Evolutionary conservation across 2,329 filamentous ascomycete species (phyloP).

Genomic region (Sporothrix inflata): DNA sequence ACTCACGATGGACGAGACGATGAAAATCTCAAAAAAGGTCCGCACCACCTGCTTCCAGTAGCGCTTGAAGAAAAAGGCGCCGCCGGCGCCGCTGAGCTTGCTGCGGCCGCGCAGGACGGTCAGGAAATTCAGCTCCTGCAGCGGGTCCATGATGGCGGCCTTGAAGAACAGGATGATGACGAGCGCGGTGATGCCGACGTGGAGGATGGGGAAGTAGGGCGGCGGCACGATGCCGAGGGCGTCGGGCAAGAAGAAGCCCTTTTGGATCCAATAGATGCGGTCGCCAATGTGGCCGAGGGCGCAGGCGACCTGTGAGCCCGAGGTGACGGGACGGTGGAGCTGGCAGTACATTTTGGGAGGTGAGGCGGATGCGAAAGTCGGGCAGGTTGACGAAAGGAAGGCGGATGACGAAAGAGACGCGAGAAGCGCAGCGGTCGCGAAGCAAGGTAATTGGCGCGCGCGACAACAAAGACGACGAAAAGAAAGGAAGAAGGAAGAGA

Average conservation of each 20-base stretch:
- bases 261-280: slow-evolving; percentile 29
- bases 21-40: slow-evolving; percentile 19
- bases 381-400: background rate
- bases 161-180: slow-evolving; percentile 15
- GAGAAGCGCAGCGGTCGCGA: slow-evolving; percentile 3
- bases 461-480: background rate
- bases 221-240: slow-evolving; percentile 29
- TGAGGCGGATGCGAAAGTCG: background rate
- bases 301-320: slow-evolving; percentile 26
- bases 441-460: background rate
- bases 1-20: slow-evolving; percentile 17
- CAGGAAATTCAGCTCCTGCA: slow-evolving; percentile 4
- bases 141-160: slow-evolving; percentile 9
- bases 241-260: slow-evolving; percentile 28
- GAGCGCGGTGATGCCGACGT: slow-evolving; percentile 28
- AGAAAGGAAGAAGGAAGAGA: background rate
- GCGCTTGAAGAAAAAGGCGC: background rate
- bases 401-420: background rate
- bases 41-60: background rate
- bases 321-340: slow-evolving; percentile 29
- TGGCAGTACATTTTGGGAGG: slow-evolving; percentile 29
- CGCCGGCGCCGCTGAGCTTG: background rate
- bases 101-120: slow-evolving; percentile 12
- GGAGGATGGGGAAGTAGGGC: slow-evolving; percentile 31
- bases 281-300: slow-evolving; percentile 28